Evolutionary conservation across 176 grass and related monocot species (phyloP).

Genomic region (Ananas comosus): DNA sequence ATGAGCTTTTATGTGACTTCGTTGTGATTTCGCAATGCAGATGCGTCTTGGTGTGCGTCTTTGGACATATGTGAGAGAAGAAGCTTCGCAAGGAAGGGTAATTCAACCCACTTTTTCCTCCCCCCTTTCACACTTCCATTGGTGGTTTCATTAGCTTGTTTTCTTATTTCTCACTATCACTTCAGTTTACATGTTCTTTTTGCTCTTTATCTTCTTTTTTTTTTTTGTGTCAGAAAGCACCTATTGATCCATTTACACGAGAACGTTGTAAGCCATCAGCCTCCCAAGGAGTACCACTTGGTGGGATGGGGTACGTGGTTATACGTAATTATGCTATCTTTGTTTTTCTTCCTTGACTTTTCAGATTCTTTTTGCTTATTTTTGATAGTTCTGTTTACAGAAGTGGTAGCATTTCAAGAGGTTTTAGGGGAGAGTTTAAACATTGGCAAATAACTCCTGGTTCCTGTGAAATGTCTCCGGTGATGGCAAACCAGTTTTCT

Average conservation of each 20-base stretch:
- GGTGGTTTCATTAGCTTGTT: background rate
- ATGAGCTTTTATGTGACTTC: background rate
- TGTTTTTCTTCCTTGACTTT: conserved; percentile 15
- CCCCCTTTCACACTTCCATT: background rate
- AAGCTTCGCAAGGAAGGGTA: conserved; percentile 98
- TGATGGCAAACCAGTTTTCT: conserved; percentile 98
- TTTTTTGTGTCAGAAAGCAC: conserved; percentile 58
- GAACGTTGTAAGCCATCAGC: conserved; percentile 68
- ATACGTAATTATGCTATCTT: conserved; percentile 9
- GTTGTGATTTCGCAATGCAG: conserved; percentile 25
- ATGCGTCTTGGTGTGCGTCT: conserved; percentile 90
- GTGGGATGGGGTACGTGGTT: conserved; percentile 85
- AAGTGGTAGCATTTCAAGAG: conserved; percentile 91
- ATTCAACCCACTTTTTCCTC: background rate
- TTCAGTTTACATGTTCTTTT: background rate
- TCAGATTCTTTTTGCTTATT: conserved; percentile 13
- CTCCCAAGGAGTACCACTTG: conserved; percentile 88
- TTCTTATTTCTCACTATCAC: background rate
- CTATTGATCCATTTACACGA: conserved; percentile 93
- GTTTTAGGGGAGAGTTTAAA: conserved; percentile 95
- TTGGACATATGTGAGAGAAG: conserved; percentile 97
- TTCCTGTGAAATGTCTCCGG: conserved; percentile 73
- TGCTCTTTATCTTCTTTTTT: conserved; percentile 1
- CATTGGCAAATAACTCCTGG: conserved; percentile 95
- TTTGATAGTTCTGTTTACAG: conserved; percentile 38